Conservation (phyloP, 1,139 yeast genomes). For the Tardiomyces blankii region DNA sequence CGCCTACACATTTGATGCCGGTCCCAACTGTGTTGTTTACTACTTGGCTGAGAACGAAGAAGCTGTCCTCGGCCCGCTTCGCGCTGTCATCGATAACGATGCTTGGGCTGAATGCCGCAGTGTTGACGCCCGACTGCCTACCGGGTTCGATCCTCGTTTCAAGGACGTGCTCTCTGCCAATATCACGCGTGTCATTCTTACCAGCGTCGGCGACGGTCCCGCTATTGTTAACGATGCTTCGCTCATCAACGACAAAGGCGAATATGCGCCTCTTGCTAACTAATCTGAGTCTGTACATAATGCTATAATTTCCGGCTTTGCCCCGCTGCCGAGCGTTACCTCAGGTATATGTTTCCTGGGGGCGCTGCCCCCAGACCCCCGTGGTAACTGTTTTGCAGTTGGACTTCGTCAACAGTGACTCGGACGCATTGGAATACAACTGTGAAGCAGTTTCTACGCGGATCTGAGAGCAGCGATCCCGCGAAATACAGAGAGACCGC, state of each 20-base stretch:
- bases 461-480: too few relatives aligned
- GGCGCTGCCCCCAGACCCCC: too few relatives aligned
- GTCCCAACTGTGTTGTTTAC: slow-evolving; percentile 95
- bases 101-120: slow-evolving; percentile 52
- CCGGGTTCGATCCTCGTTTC: slow-evolving; percentile 30
- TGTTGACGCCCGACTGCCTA: slow-evolving; percentile 22
- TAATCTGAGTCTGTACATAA: not conserved
- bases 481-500: too few relatives aligned
- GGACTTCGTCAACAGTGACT: too few relatives aligned
- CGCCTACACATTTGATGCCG: slow-evolving; percentile 97
- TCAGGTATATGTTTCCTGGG: too few relatives aligned
- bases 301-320: too few relatives aligned
- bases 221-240: not conserved
- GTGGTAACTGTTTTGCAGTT: too few relatives aligned
- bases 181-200: slow-evolving; percentile 70
- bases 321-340: too few relatives aligned
- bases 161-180: slow-evolving; percentile 51
- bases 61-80: slow-evolving; percentile 35
- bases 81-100: slow-evolving; percentile 34
- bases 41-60: slow-evolving; percentile 66
- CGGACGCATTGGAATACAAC: too few relatives aligned
- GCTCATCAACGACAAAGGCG: not conserved
- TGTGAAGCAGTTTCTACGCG: too few relatives aligned
- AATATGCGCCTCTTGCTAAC: slow-evolving; percentile 7
- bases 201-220: slow-evolving; percentile 86